These are phyloP conservation scores for Ganoderma sinense DNA, from an alignment of 1,284 basidiomycete species.

Conservation along the genomic window DNA sequence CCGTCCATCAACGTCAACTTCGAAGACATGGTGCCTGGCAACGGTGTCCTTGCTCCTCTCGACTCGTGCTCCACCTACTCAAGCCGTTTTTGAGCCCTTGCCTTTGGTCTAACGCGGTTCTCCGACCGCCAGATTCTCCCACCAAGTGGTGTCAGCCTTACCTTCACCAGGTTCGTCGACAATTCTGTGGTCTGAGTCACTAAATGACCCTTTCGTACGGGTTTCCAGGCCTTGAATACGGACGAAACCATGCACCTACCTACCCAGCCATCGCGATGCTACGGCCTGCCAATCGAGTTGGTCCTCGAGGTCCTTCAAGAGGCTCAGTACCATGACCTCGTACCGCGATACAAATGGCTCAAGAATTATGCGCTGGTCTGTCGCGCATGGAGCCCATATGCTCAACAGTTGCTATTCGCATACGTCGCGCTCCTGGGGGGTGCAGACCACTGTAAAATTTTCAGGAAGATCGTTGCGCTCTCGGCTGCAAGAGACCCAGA, in stretches of 20 bases:
- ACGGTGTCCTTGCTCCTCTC: not conserved
- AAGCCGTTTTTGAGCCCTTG: not conserved
- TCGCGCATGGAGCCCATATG: slow-evolving; percentile 60
- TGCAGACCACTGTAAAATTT: slow-evolving; percentile 21
- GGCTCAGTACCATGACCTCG: slow-evolving; percentile 27
- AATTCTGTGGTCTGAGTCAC: not conserved
- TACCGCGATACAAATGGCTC: slow-evolving; percentile 45
- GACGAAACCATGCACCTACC: not conserved
- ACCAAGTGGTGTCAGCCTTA: not conserved
- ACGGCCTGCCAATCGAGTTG: slow-evolving; percentile 20
- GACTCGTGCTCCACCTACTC: not conserved
- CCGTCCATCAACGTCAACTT: not conserved
- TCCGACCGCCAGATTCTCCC: not conserved
- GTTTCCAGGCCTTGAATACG: no score
- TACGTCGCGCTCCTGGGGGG: slow-evolving; percentile 53
- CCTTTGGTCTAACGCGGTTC: no score
- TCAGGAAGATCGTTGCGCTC: slow-evolving; percentile 12
- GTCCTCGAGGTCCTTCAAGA: slow-evolving; percentile 17
- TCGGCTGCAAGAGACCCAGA: not conserved
- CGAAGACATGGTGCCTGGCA: not conserved
- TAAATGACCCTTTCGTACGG: no score
- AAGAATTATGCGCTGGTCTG: slow-evolving; percentile 63
- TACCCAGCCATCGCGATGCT: no score
- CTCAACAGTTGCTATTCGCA: slow-evolving; percentile 67
- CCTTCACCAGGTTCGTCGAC: not conserved